Conservation (phyloP, 768 basidiomycete species). For the Boletales sp. region DNA sequence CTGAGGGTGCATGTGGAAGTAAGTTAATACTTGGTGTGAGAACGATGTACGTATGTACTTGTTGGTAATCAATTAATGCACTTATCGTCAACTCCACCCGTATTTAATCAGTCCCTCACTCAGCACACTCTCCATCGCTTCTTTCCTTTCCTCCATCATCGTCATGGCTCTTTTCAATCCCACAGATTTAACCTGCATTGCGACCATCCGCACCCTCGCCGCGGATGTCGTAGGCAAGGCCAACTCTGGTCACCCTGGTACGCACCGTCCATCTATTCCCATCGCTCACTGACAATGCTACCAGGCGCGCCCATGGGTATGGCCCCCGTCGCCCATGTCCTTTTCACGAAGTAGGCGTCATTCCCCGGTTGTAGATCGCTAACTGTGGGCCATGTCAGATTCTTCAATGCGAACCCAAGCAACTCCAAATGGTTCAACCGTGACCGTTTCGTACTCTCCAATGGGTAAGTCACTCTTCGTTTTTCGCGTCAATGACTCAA, state of each 20-base stretch:
- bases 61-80: too few relatives aligned
- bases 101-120: conserved; percentile 7
- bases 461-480: conserved; percentile 55
- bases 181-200: conserved; percentile 57
- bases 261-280: conserved; percentile 8
- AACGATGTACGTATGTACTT: too few relatives aligned
- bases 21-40: too few relatives aligned
- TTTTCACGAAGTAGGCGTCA: conserved; percentile 61
- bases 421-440: conserved; percentile 94
- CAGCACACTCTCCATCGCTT: background rate
- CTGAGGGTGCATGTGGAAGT: conserved; percentile 59
- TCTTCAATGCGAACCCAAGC: conserved; percentile 86
- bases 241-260: conserved; percentile 93
- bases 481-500: conserved; percentile 6
- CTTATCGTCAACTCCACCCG: background rate
- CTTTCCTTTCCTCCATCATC: conserved; percentile 10
- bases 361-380: background rate
- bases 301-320: conserved; percentile 92
- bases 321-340: conserved; percentile 79
- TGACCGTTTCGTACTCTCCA: conserved; percentile 95
- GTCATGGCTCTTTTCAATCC: conserved; percentile 39
- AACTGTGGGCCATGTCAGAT: conserved; percentile 38
- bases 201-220: conserved; percentile 74
- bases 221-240: conserved; percentile 79
- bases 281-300: conserved; percentile 4